Base-by-base conservation (phyloP, 2,329 filamentous ascomycete genomes). In the Colletotrichum costaricense region DNA sequence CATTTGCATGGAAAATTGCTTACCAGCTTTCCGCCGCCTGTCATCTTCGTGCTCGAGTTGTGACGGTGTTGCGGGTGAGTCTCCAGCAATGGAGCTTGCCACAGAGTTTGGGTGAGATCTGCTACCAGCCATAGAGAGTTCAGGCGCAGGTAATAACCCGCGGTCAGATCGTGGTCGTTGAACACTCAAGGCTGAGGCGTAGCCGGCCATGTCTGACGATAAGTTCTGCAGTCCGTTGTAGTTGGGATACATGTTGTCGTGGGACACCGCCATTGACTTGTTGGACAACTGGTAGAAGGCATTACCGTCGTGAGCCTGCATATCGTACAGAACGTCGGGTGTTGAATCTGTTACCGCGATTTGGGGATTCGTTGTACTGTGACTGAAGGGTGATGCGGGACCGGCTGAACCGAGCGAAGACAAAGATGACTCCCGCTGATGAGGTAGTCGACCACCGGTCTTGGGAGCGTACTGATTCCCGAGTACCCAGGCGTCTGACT, bases 361-460 rank as follows among this genome's bases (percentile, higher is more conserved):
- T 9, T 90, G 88, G 2, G 90, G 90, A 74, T 91, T 89, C 49
- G 88, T 86, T 2, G 84, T 87, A 77, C 85, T 89, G 70, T 86
- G 83, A 52, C 85, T 87, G 79, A 86, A 92, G 4, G 90, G 90
- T 22, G 90, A 92, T 0, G 87, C 84, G 22, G 90, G 90, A n/a
- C 88, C 89, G 46, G 88, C 85, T 0, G 90, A 92, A 12, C 88
- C 89, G 54, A 91, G 77, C 0, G 90, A 92, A 0, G 90, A 92
- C 49, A 90, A 82, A 7, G 90, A 92, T 2, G 90, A 89, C 75
- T 92, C 89, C 76, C 90, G 87, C 58, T 92, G 86, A 77, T 92
- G 90, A 30, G 84, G 77, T 49, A 85, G 79, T 19, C 84, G 83
- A 69, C 81, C 80, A 52, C 81, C 74, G 11, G 79, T 76, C 77